Percentiles rank a stretch among this genome's conserved stretches.
These are phyloP conservation scores for Leccinum sublutescens DNA, from an alignment of 768 basidiomycete genomes.

Conservation along the genomic window DNA sequence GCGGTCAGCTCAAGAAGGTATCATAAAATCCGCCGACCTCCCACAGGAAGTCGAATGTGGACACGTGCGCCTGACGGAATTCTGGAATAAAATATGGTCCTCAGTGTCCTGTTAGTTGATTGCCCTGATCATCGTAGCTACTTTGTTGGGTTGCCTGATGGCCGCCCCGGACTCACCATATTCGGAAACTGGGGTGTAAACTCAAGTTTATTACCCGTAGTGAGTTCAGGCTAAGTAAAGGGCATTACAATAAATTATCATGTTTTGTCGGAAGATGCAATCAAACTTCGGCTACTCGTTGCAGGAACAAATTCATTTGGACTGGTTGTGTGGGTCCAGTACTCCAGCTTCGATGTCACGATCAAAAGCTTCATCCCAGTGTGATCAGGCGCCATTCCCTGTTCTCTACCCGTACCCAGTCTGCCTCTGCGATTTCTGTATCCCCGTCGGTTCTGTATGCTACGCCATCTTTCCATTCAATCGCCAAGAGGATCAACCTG, in stretches of 20 bases:
- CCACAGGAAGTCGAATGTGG: not conserved
- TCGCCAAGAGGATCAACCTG: not conserved
- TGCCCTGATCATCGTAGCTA: not conserved
- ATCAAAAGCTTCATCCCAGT: not conserved
- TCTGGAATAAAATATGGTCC: not conserved
- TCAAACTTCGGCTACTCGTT: not conserved
- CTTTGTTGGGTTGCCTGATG: not conserved
- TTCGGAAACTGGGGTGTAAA: too few species aligned
- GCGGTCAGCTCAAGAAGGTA: not conserved
- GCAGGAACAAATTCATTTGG: too few species aligned
- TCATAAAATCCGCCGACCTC: not conserved
- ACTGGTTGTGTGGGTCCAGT: not conserved
- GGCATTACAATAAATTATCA: not conserved
- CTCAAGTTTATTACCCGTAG: too few species aligned
- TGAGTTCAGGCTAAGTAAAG: too few species aligned
- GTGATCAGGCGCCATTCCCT: slow-evolving; percentile 11
- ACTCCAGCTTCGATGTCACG: not conserved
- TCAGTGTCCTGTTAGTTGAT: not conserved
- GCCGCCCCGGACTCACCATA: not conserved
- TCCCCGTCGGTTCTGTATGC: not conserved
- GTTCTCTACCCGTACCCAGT: slow-evolving; percentile 8
- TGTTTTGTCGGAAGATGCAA: not conserved
- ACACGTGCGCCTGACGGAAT: not conserved
- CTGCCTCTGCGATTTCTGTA: not conserved
- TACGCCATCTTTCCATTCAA: not conserved